Evolutionary conservation across 2,329 filamentous ascomycete species (phyloP).

Genomic region (Beauveria bassiana): DNA sequence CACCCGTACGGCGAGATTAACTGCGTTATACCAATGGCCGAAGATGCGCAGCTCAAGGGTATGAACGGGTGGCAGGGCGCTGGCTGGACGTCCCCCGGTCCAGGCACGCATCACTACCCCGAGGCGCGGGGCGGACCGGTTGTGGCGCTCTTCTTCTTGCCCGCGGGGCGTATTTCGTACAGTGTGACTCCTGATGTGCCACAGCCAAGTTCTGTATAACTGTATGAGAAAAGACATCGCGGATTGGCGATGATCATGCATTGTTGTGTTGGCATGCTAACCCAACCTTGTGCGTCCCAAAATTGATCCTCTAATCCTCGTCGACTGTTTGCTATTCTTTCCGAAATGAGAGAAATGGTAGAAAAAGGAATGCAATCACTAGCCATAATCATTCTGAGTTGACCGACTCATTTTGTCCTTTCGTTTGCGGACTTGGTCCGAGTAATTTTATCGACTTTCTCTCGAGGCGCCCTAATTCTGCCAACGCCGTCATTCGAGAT

Average conservation of each 20-base stretch:
- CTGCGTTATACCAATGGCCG: slow-evolving; percentile 43
- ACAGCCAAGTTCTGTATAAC: slow-evolving; percentile 26
- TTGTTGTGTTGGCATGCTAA: neutral
- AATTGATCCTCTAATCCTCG: too few relatives aligned
- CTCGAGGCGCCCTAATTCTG: neutral
- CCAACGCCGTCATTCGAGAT: neutral
- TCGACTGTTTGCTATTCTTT: too few relatives aligned
- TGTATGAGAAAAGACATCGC: neutral
- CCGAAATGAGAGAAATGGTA: too few relatives aligned
- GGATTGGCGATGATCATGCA: too few relatives aligned
- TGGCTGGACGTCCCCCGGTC: slow-evolving; percentile 47
- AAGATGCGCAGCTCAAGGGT: slow-evolving; percentile 42
- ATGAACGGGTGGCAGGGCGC: slow-evolving; percentile 49
- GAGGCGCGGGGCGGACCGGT: slow-evolving; percentile 41
- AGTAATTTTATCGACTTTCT: too few relatives aligned
- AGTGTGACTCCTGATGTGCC: slow-evolving; percentile 34
- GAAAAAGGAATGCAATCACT: too few relatives aligned
- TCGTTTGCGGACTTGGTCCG: too few relatives aligned
- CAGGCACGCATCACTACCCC: slow-evolving; percentile 51
- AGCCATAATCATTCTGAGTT: neutral
- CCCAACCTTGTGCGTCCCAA: neutral
- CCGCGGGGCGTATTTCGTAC: slow-evolving; percentile 46
- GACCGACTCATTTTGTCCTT: neutral
- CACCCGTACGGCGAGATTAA: slow-evolving; percentile 51
- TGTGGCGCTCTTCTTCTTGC: slow-evolving; percentile 47